Base-by-base conservation (phyloP, 768 basidiomycete species). In the Pulveroboletus sp. region DNA sequence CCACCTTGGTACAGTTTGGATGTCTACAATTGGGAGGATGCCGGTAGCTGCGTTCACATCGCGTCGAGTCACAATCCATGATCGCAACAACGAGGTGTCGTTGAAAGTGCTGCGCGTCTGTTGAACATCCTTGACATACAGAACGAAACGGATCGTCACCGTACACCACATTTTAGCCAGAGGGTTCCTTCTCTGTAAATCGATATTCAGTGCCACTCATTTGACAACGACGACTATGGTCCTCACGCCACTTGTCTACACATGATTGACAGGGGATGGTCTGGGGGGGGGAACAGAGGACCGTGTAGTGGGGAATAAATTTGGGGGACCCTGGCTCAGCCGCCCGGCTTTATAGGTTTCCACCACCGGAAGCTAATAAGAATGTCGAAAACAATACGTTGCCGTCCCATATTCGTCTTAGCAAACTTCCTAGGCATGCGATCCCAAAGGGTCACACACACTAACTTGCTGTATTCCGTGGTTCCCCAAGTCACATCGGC, bases 161-260 rank as follows among this genome's bases (percentile, higher is more conserved):
- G 47, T 68, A 89, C 86, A 59, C 82, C 81, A 65, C 87, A 89
- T 51, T 73, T 76, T 47, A 73, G 69, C 86, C 86, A 89, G 20
- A 78, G 79, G 17, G 86, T 89, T 67, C 87, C 87, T 77, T 87
- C 79, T 51, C 87, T 88, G 65, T 47, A 50, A 50, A 50, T 34
- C 42, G 23, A 19, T 27, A 40, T 44, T 54, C 22, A 55, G 40
- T 36, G 50, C 32, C 16, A 14, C 13, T 20, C 27, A 3, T 5
- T 6, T 8, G 12, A 31, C 23, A 38, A 45, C 16, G 24, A 51
- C 11, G 40, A 57, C n/a, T 13, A 26, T 44, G 32, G 20, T 47
- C 78, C 86, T 60, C 71, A 89, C 87, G 87, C 83, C 67, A 88
- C 74, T 68, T 80, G 81, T 73, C 73, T 80, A 65, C 87, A 89